These are phyloP conservation scores for Tetracladium setigerum DNA, from an alignment of 495 filamentous ascomycete species.

Conservation along the genomic window DNA sequence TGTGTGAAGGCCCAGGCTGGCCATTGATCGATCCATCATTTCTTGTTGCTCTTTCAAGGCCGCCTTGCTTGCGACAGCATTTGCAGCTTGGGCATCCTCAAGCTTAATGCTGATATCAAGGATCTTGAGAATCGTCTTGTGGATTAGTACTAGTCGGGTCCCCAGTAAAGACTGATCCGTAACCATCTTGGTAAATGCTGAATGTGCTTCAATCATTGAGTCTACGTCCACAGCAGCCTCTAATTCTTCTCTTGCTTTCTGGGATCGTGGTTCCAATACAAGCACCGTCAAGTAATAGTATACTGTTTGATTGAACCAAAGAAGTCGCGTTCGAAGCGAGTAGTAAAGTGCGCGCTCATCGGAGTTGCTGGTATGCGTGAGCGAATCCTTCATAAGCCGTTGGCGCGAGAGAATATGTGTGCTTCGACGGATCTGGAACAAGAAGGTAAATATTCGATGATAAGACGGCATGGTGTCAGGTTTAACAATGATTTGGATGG, in stretches of 20 bases:
- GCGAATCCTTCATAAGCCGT: slow-evolving; percentile 30
- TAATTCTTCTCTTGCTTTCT: slow-evolving; percentile 45
- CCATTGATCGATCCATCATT: slow-evolving; percentile 23
- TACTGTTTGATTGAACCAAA: slow-evolving; percentile 73
- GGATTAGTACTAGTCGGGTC: slow-evolving; percentile 52
- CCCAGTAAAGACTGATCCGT: slow-evolving; percentile 62
- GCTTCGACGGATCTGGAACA: slow-evolving; percentile 72
- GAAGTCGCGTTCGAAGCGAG: slow-evolving; percentile 59
- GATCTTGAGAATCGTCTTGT: slow-evolving; percentile 56
- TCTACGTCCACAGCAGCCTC: slow-evolving; percentile 65
- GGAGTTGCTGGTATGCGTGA: slow-evolving; percentile 9
- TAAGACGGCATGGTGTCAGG: slow-evolving; percentile 54
- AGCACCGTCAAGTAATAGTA: slow-evolving; percentile 67
- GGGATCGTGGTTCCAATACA: slow-evolving; percentile 53
- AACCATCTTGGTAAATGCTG: slow-evolving; percentile 50
- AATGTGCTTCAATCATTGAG: slow-evolving; percentile 67
- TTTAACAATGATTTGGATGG: slow-evolving; percentile 74
- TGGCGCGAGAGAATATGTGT: slow-evolving; percentile 57
- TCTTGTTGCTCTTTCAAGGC: slow-evolving; percentile 26
- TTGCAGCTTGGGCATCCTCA: slow-evolving; percentile 34
- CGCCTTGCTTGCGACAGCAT: slow-evolving; percentile 20
- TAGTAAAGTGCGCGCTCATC: slow-evolving; percentile 44
- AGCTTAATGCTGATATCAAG: slow-evolving; percentile 49
- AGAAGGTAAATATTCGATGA: slow-evolving; percentile 61
- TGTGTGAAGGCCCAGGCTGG: slow-evolving; percentile 26